Percentiles rank a stretch among this genome's conserved stretches.
phyloP scores from a whole-genome alignment of 78 protist genomes.

The Pelomyxa schiedti region DNA sequence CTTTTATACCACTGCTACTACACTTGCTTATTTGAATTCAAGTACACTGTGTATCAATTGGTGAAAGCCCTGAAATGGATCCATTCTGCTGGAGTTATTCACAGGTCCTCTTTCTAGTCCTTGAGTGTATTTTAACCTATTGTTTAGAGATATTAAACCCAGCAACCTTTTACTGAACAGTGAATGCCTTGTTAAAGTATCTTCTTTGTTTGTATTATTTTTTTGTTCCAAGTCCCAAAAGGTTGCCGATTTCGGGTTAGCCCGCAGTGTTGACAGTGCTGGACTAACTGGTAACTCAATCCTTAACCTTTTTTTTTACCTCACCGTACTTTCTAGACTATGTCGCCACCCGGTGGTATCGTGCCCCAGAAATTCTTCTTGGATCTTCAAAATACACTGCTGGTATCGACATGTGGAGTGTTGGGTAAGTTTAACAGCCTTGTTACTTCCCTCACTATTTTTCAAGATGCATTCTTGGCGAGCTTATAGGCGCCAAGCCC shows the following conservation, averaged over 20 bases:
- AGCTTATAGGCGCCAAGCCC: constrained; percentile 86
- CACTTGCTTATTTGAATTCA: too few species aligned
- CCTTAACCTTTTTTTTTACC: too few species aligned
- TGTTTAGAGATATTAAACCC: constrained; percentile 49
- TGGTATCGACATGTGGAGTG: constrained; percentile 69
- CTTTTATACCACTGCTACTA: too few species aligned
- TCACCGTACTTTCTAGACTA: constrained; percentile 94
- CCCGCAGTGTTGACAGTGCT: constrained; percentile 34
- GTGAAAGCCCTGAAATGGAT: constrained; percentile 84
- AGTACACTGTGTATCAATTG: constrained; percentile 88
- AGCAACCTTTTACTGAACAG: constrained; percentile 85
- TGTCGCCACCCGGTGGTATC: constrained; percentile 91
- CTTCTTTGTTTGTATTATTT: too few species aligned
- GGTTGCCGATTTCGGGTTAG: constrained; percentile 85
- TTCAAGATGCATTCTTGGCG: constrained; percentile 87
- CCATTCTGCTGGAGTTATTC: constrained; percentile 87
- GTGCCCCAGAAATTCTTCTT: constrained; percentile 97
- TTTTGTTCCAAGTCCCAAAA: too few species aligned
- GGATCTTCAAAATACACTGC: constrained; percentile 72
- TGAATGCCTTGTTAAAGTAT: constrained; percentile 86
- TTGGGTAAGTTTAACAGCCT: constrained; percentile 12
- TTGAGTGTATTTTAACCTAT: neutral
- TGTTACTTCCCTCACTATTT: neutral
- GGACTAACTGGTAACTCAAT: too few species aligned
- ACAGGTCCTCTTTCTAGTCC: constrained; percentile 79